Percentiles rank a stretch among this genome's conserved stretches.
Conservation (phyloP, 176 grass and related monocot genomes). For the Alloteropsis semialata region DNA sequence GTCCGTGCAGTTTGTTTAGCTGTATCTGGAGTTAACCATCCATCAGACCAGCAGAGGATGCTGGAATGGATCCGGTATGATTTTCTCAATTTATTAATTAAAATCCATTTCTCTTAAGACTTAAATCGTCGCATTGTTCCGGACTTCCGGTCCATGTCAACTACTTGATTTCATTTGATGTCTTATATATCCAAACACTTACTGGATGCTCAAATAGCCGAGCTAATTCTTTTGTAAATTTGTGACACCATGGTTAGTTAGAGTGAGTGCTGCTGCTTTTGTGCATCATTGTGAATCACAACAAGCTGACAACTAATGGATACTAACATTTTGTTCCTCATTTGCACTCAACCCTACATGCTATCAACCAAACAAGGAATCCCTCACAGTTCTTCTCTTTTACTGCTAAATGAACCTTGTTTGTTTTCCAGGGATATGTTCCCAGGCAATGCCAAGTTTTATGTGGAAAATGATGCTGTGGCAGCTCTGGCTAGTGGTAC, state of each 20-base stretch:
- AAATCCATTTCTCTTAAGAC: not conserved
- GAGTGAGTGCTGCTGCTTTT: not conserved
- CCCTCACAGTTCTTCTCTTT: not conserved
- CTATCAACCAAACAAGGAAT: not conserved
- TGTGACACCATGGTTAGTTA: not conserved
- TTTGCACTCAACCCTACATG: not conserved
- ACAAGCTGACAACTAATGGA: not conserved
- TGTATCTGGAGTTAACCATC: conserved; percentile 93
- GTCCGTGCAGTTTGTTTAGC: conserved; percentile 89
- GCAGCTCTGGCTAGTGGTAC: conserved; percentile 95
- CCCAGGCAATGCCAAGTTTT: conserved; percentile 64
- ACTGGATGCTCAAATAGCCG: not conserved
- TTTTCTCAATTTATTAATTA: conserved; percentile 20
- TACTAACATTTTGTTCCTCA: conserved; percentile 15
- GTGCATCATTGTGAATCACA: not conserved
- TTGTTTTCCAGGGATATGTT: conserved; percentile 61
- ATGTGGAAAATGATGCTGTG: conserved; percentile 95
- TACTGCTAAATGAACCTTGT: conserved; percentile 16
- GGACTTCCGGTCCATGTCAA: not conserved
- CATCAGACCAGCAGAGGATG: conserved; percentile 84
- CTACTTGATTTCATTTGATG: conserved; percentile 6
- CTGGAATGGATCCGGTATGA: conserved; percentile 81
- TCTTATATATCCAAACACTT: not conserved
- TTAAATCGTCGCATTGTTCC: not conserved
- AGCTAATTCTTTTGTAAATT: not conserved